Base-by-base conservation (phyloP, 768 basidiomycete genomes). In the Lepiota subincarnata region DNA sequence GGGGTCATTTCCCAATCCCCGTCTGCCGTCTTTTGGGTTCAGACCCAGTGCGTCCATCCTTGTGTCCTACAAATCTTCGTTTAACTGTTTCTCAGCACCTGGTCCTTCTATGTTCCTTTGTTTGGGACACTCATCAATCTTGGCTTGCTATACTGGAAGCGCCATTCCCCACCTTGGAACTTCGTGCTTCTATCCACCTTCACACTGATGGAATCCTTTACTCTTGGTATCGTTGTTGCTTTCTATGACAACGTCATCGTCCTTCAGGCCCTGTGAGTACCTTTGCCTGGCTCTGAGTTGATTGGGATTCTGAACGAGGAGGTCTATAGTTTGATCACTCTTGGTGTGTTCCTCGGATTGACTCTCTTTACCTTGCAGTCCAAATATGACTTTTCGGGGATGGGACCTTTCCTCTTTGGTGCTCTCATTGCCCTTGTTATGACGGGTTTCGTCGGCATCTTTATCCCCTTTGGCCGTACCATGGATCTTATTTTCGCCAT, bases 291-390 rank as follows among this genome's bases (percentile, higher is more conserved):
- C 12, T 41, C 18, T 44, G 43, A 28, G n/a, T 43, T 35, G 37
- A 5, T 28, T 12, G 26, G 8, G 1, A 11, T 3, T 51, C 62
- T 61, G 34, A 50, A 34, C 37, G 18, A 50, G 26, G 5, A 5
- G 37, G 52, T 12, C 19, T 26, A 31, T 42, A 87, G 87, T 49
- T 69, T 96, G 48, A 92, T 98, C 62, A 97, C 95, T 0, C 73
- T 90, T 2, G 93, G 93, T 12, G 86, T 98, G 41, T 98, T 99
- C 80, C 69, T 92, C 37, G 97, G 95, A 5, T 71, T 99, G 57
- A 98, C 95, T 0, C 68, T 98, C 48, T 98, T 97, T 75, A 98
- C 97, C 0, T 76, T 97, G 66, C 94, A 96, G 68, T 91, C 89
- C 54, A 96, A 96, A 89, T 97, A 92, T 70, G 95, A 98, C 73